These are phyloP conservation scores for Rubia balearica DNA, from an alignment of 305 asterid species.

Conservation along the genomic window DNA sequence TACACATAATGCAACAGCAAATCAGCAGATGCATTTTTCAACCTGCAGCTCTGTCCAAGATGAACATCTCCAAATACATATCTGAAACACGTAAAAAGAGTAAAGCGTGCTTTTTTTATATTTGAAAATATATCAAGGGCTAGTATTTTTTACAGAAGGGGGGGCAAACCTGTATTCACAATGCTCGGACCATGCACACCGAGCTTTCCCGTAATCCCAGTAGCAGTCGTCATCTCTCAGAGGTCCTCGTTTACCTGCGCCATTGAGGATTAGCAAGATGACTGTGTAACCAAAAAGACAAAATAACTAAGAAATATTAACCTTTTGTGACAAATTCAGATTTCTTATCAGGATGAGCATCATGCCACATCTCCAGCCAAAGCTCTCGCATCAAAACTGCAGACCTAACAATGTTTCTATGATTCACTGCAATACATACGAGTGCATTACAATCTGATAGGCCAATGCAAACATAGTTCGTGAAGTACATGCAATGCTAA, in stretches of 20 bases:
- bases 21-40: constrained; percentile 70
- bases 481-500: neutral
- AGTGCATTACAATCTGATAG: constrained; percentile 16
- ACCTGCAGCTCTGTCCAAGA: constrained; percentile 97
- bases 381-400: constrained; percentile 91
- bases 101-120: neutral
- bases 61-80: constrained; percentile 92
- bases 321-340: constrained; percentile 89
- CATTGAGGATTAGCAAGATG: constrained; percentile 12
- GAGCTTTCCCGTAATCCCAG: constrained; percentile 98
- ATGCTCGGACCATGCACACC: constrained; percentile 93
- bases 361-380: constrained; percentile 99
- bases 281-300: constrained; percentile 3
- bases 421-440: constrained; percentile 63
- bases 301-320: constrained; percentile 18
- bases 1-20: constrained; percentile 67
- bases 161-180: constrained; percentile 83
- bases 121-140: neutral
- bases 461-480: neutral
- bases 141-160: constrained; percentile 3
- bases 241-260: constrained; percentile 87
- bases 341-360: constrained; percentile 80
- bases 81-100: constrained; percentile 33
- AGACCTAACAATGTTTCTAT: constrained; percentile 90
- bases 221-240: constrained; percentile 96